Percentiles rank a stretch among this genome's conserved stretches.
These are phyloP conservation scores for Fusarium mangiferae DNA, from an alignment of 2,329 filamentous ascomycete genomes.

Conservation along the genomic window DNA sequence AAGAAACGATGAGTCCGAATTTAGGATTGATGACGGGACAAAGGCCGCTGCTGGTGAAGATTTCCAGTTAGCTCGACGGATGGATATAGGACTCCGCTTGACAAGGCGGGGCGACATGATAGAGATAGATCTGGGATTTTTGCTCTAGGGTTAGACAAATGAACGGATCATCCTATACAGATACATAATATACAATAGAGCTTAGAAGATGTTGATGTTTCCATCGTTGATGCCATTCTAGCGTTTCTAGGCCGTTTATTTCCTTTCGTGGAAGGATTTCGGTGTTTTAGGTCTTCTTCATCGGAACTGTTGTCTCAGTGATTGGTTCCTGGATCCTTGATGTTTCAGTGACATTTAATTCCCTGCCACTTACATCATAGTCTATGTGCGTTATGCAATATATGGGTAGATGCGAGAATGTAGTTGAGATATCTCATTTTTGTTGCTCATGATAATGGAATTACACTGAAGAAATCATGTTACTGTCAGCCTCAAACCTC, in stretches of 20 bases:
- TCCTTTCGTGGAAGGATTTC: not conserved
- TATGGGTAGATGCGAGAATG: not conserved
- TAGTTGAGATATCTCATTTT: not conserved
- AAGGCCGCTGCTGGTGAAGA: conserved; percentile 33
- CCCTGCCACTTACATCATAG: conserved; percentile 33
- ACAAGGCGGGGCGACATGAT: conserved; percentile 34
- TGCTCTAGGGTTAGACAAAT: conserved; percentile 43
- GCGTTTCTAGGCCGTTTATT: not conserved
- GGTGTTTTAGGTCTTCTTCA: not conserved
- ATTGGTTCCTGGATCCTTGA: not conserved
- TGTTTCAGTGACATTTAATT: conserved; percentile 21
- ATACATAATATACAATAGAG: conserved; percentile 38
- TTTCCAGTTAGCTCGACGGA: conserved; percentile 36
- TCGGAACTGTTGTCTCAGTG: not conserved
- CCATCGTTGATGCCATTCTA: not conserved
- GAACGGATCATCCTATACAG: conserved; percentile 39
- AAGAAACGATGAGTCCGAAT: conserved; percentile 38
- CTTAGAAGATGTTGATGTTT: conserved; percentile 21
- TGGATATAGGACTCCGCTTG: conserved; percentile 32
- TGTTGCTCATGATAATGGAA: not conserved
- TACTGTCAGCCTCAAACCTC: not conserved
- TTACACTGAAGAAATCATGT: not conserved
- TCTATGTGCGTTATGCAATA: not conserved
- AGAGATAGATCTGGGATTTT: conserved; percentile 41
- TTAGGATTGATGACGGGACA: conserved; percentile 43